Percentiles rank a stretch among this genome's conserved stretches.
These are phyloP conservation scores for Lodderomyces elongisporus DNA, from an alignment of 1,139 yeast genomes.

Conservation along the genomic window DNA sequence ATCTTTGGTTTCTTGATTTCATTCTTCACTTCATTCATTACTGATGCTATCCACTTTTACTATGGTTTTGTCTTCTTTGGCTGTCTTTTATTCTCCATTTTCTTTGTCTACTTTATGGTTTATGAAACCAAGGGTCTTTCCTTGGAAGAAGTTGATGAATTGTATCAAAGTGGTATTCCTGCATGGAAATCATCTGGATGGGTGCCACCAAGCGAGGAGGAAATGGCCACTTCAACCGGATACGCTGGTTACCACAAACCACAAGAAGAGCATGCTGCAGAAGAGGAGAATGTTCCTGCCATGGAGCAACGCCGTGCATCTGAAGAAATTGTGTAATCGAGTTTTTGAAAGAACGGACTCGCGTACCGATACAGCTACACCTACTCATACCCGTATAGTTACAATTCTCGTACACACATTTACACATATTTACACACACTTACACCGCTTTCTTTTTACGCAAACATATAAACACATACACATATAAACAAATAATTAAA, in stretches of 20 bases:
- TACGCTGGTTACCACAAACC: constrained; percentile 20
- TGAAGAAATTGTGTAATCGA: too few species aligned
- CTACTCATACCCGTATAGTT: too few species aligned
- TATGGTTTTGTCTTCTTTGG: constrained; percentile 77
- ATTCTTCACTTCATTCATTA: constrained; percentile 68
- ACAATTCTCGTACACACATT: too few species aligned
- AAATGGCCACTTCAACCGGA: constrained; percentile 29
- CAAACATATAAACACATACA: too few species aligned
- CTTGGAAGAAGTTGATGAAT: constrained; percentile 60
- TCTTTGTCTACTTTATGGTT: constrained; percentile 51
- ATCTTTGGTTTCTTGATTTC: constrained; percentile 73
- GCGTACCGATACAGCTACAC: too few species aligned
- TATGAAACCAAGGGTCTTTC: constrained; percentile 61
- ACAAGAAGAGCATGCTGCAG: constrained; percentile 18
- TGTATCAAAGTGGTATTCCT: constrained; percentile 42
- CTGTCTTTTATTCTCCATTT: constrained; percentile 51
- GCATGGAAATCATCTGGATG: constrained; percentile 47
- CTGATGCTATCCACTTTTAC: constrained; percentile 37
- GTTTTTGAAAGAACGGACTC: too few species aligned
- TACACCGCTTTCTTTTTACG: too few species aligned
- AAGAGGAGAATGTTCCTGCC: constrained; percentile 1
- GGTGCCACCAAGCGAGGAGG: constrained; percentile 37
- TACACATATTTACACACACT: too few species aligned
- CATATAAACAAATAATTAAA: too few species aligned
- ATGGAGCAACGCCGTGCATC: too few species aligned